Evolutionary conservation across 2,329 filamentous ascomycete species (phyloP).

Genomic region (Ophiobolus disseminans): DNA sequence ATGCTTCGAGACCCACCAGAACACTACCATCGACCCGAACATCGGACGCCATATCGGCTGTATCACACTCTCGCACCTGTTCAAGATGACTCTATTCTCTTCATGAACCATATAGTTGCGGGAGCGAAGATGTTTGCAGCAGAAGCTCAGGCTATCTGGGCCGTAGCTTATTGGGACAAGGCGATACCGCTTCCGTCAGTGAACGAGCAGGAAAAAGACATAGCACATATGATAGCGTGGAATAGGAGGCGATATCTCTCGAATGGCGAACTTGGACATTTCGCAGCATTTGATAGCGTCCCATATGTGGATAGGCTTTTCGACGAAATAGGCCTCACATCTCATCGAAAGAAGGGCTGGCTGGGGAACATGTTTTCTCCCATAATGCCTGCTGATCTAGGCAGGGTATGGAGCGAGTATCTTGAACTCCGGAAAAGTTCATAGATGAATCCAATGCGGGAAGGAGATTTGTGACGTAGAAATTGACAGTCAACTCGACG

Average conservation of each 20-base stretch:
- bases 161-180: constrained; percentile 17
- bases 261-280: constrained; percentile 59
- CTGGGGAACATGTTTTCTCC: constrained; percentile 8
- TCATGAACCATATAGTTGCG: constrained; percentile 19
- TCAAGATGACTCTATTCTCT: constrained; percentile 21
- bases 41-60: constrained; percentile 22
- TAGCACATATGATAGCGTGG: constrained; percentile 10
- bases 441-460: too few relatives aligned
- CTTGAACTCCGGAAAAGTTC: too few relatives aligned
- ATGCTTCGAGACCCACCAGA: constrained; percentile 20
- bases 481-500: too few relatives aligned
- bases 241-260: constrained; percentile 4
- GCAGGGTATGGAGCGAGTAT: constrained; percentile 11
- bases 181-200: constrained; percentile 6
- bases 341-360: constrained; percentile 10
- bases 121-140: constrained; percentile 18
- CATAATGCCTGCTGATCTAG: constrained; percentile 9
- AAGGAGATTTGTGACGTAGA: too few relatives aligned
- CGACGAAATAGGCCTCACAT: constrained; percentile 1
- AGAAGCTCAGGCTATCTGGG: constrained; percentile 27
- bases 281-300: constrained; percentile 13
- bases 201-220: constrained; percentile 12
- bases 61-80: constrained; percentile 20
- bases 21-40: constrained; percentile 2
- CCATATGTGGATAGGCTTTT: constrained; percentile 3